These are phyloP conservation scores for Musa acuminata DNA, from an alignment of 176 grass and related monocot genomes.

Conservation along the genomic window DNA sequence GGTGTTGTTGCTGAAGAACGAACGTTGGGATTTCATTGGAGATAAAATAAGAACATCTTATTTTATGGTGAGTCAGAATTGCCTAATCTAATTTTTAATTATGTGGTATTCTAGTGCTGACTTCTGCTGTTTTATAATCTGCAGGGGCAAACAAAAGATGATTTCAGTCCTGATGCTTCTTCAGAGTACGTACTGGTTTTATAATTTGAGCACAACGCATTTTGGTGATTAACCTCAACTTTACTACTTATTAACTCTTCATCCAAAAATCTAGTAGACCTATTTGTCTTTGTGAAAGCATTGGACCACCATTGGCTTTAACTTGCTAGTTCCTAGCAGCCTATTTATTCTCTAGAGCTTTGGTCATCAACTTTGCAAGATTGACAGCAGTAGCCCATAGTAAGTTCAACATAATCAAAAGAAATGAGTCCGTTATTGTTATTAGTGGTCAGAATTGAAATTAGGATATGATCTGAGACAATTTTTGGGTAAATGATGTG, in stretches of 20 bases:
- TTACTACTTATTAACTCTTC: neutral
- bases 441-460: too few relatives aligned
- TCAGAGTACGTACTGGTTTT: slow-evolving; percentile 14
- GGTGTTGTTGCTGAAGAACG: slow-evolving; percentile 36
- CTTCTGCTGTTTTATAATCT: slow-evolving; percentile 9
- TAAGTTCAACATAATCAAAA: too few relatives aligned
- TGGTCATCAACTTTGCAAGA: too few relatives aligned
- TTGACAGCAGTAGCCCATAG: too few relatives aligned
- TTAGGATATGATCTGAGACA: too few relatives aligned
- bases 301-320: too few relatives aligned
- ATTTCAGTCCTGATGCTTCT: slow-evolving; percentile 9
- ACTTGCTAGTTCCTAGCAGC: too few relatives aligned
- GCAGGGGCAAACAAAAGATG: slow-evolving; percentile 30
- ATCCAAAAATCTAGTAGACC: too few relatives aligned
- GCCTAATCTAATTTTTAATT: neutral
- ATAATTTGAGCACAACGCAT: neutral
- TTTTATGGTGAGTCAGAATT: slow-evolving; percentile 21
- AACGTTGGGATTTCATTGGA: slow-evolving; percentile 49
- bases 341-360: too few relatives aligned
- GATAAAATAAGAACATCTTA: neutral
- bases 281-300: too few relatives aligned
- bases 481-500: too few relatives aligned
- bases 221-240: neutral
- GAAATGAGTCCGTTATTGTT: too few relatives aligned
- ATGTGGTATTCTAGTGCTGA: neutral